Conservation (phyloP, 305 asterid genomes). For the Plantago lanceolata region DNA sequence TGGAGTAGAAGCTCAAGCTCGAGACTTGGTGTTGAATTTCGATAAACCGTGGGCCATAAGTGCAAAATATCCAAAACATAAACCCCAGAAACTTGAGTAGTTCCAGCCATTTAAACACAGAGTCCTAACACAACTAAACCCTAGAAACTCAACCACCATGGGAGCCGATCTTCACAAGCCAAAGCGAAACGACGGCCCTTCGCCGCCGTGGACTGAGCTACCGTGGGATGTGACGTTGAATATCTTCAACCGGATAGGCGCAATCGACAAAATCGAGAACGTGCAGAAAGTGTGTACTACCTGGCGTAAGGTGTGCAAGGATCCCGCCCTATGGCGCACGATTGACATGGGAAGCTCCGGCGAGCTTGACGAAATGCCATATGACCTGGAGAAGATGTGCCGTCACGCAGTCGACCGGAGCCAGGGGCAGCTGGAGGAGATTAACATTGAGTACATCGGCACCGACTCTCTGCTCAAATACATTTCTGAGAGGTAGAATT, state of each 20-base stretch:
- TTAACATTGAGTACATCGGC: slow-evolving; percentile 27
- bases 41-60: too few species aligned
- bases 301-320: slow-evolving; percentile 24
- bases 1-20: too few species aligned
- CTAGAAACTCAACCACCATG: too few species aligned
- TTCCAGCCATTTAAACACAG: too few species aligned
- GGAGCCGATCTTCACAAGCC: not conserved
- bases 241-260: slow-evolving; percentile 14
- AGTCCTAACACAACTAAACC: too few species aligned
- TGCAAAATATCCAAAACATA: too few species aligned
- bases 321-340: slow-evolving; percentile 25
- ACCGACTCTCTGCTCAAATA: slow-evolving; percentile 24
- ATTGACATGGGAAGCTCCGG: slow-evolving; percentile 13
- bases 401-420: slow-evolving; percentile 41
- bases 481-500: slow-evolving; percentile 34
- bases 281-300: slow-evolving; percentile 14
- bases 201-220: slow-evolving; percentile 20
- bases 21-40: too few species aligned
- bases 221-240: slow-evolving; percentile 18
- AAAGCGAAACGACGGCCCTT: not conserved
- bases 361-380: not conserved
- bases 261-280: slow-evolving; percentile 11
- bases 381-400: slow-evolving; percentile 18
- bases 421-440: slow-evolving; percentile 35
- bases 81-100: too few species aligned